Conservation (phyloP, 768 basidiomycete species). For the Erythrobasidium yunnanense region DNA sequence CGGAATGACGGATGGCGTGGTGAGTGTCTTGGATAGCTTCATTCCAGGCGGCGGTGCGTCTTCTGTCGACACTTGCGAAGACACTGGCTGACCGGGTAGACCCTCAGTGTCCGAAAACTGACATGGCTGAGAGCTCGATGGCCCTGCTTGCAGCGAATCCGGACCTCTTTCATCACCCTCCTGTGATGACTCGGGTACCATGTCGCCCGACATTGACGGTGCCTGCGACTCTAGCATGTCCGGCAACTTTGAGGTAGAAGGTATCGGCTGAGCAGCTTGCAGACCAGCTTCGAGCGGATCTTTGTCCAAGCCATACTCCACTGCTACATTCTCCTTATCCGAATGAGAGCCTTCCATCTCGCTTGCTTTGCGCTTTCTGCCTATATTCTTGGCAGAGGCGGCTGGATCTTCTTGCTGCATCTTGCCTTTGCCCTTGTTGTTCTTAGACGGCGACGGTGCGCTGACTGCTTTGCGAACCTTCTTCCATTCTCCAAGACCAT, state of each 20-base stretch:
- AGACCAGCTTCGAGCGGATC: too few relatives aligned
- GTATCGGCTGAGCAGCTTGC: too few relatives aligned
- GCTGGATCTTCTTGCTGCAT: background rate
- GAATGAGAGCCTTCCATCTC: background rate
- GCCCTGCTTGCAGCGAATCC: too few relatives aligned
- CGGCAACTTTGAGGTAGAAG: background rate
- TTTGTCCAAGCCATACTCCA: too few relatives aligned
- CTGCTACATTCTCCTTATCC: background rate
- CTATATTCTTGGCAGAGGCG: background rate
- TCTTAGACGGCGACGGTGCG: background rate
- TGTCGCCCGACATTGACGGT: background rate
- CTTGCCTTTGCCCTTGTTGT: background rate
- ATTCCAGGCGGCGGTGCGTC: background rate
- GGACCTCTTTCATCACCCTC: background rate
- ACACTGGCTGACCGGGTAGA: too few relatives aligned
- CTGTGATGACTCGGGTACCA: background rate
- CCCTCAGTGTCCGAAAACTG: too few relatives aligned
- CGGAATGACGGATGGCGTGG: constrained; percentile 69
- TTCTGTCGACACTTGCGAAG: background rate
- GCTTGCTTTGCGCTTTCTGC: constrained; percentile 1
- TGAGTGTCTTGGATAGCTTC: background rate
- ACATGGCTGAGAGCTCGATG: too few relatives aligned
- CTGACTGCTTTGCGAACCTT: background rate
- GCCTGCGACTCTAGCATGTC: background rate
- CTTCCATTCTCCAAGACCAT: constrained; percentile 50